Conservation (phyloP, 352 stramenopile genomes). For the Phytophthora quininea region DNA sequence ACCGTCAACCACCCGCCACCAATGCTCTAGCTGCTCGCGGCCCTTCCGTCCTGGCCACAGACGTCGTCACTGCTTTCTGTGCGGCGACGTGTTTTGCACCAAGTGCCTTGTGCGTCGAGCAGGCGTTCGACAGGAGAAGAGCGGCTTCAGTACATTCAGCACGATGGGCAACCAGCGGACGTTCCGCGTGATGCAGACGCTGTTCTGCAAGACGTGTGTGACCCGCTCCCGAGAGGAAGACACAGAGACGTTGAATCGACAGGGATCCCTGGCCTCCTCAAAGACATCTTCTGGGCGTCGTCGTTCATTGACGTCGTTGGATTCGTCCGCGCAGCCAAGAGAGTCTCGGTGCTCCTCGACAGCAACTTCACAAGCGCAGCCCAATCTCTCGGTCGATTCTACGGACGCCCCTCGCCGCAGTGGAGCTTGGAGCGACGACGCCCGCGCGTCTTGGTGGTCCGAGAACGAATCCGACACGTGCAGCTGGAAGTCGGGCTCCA, state of each 20-base stretch:
- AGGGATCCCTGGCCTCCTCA: conserved; percentile 26
- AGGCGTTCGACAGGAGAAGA: conserved; percentile 37
- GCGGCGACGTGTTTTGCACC: conserved; percentile 74
- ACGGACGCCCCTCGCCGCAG: conserved; percentile 20
- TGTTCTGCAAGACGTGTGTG: conserved; percentile 67
- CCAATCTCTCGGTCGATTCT: conserved; percentile 14
- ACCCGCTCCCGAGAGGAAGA: conserved; percentile 53
- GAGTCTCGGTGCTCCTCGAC: conserved; percentile 21
- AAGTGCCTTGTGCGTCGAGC: conserved; percentile 72
- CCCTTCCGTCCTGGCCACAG: conserved; percentile 59
- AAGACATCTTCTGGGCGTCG: conserved; percentile 21
- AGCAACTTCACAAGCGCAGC: conserved; percentile 18
- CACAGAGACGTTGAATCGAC: conserved; percentile 13
- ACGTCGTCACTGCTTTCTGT: conserved; percentile 76
- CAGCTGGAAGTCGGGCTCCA: conserved; percentile 45
- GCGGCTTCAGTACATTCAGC: conserved; percentile 13
- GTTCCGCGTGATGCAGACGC: conserved; percentile 59
- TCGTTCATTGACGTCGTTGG: conserved; percentile 21
- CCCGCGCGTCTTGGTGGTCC: conserved; percentile 48
- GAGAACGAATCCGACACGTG: conserved; percentile 42
- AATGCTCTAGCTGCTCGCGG: conserved; percentile 66
- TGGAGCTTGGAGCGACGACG: conserved; percentile 31
- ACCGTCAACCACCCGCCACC: conserved; percentile 41
- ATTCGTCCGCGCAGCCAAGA: conserved; percentile 25
- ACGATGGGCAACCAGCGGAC: conserved; percentile 39